phyloP scores from a whole-genome alignment of 208 protist genomes.

The Leishmania amazonensis region DNA sequence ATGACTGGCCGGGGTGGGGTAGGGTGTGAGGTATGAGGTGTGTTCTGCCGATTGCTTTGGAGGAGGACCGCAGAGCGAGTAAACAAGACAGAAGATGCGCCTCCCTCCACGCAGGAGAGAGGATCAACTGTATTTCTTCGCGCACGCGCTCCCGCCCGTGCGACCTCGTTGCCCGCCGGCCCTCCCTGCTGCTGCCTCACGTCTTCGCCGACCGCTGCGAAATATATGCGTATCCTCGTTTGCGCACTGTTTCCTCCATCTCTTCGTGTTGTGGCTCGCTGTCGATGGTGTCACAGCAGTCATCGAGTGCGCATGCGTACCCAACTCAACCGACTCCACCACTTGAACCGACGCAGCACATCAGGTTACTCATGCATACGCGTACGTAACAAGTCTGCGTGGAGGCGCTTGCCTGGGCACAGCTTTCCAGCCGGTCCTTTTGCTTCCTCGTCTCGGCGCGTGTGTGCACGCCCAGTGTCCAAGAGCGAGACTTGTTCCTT shows the following conservation, averaged over 20 bases:
- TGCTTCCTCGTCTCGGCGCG: not conserved
- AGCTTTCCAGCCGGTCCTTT: not conserved
- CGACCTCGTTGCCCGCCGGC: not conserved
- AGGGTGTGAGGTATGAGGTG: not conserved
- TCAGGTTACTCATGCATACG: not conserved
- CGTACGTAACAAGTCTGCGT: not conserved
- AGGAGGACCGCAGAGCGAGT: not conserved
- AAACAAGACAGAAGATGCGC: not conserved
- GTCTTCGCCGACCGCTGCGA: not conserved
- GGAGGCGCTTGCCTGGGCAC: not conserved
- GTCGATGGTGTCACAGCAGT: not conserved
- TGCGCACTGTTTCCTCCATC: not conserved
- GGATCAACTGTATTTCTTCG: not conserved
- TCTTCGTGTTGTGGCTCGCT: not conserved
- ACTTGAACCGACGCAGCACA: not conserved
- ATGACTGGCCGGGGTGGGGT: not conserved
- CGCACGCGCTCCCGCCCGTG: not conserved
- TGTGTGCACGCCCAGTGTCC: not conserved
- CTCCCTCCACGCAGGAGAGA: not conserved
- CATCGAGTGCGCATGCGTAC: not conserved
- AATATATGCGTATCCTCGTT: not conserved
- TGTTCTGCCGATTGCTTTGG: not conserved
- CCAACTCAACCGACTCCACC: not conserved
- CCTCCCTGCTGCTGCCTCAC: not conserved
- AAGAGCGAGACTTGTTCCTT: not conserved